These are phyloP conservation scores for Anthracocystis setariae DNA, from an alignment of 1,284 basidiomycete genomes.

Conservation along the genomic window DNA sequence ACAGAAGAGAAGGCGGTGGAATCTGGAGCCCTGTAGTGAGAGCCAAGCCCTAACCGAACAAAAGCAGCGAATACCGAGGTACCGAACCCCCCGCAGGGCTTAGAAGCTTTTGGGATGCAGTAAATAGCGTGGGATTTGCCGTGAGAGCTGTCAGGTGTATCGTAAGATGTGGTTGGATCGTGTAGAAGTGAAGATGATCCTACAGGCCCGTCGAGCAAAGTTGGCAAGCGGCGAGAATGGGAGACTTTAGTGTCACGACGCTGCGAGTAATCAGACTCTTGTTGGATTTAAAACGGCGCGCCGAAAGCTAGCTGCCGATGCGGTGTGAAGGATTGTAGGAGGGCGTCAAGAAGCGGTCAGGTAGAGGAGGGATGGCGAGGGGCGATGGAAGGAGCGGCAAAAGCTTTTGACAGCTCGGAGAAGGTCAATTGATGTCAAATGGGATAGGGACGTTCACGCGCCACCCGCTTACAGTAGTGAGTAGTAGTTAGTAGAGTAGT, in stretches of 20 bases:
- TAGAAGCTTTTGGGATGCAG: background rate
- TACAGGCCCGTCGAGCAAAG: no score
- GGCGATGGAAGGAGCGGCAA: background rate
- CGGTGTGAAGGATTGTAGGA: constrained; percentile 17
- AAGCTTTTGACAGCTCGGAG: background rate
- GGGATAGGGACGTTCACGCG: no score
- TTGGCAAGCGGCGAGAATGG: no score
- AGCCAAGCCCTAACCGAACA: background rate
- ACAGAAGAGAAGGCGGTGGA: background rate
- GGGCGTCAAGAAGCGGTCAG: constrained; percentile 1
- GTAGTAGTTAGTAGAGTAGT: no score
- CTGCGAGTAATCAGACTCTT: background rate
- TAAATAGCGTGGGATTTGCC: background rate
- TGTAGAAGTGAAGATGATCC: no score
- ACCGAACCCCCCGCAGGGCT: background rate
- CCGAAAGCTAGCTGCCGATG: background rate
- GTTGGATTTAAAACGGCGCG: background rate
- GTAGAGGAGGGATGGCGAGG: background rate
- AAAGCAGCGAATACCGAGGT: background rate
- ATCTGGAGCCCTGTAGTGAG: background rate
- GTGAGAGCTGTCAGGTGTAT: no score
- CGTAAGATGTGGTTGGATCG: no score
- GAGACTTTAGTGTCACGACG: background rate
- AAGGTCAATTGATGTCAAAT: background rate
- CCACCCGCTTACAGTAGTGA: no score